These are phyloP conservation scores for Colletotrichum brevisporum DNA, from an alignment of 2,329 filamentous ascomycete species.

Conservation along the genomic window DNA sequence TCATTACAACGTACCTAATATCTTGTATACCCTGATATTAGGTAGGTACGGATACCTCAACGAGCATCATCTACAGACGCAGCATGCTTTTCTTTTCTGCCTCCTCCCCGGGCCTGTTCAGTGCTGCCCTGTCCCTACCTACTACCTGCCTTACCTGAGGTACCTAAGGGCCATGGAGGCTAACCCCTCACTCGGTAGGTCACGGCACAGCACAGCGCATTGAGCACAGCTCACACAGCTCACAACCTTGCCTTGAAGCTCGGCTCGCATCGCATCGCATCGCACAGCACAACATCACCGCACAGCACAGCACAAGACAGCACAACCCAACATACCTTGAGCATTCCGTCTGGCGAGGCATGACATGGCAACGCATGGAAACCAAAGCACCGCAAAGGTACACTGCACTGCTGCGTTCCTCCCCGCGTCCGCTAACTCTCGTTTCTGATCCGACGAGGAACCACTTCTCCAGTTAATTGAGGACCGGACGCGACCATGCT, in stretches of 20 bases:
- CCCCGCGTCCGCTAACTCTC: conserved; percentile 24
- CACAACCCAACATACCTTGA: too few relatives aligned
- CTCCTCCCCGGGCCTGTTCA: neutral
- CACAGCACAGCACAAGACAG: too few relatives aligned
- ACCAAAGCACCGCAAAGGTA: conserved; percentile 26
- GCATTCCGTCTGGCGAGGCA: neutral
- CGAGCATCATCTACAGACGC: neutral
- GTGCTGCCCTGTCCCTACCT: neutral
- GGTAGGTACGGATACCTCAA: too few relatives aligned
- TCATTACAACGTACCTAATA: too few relatives aligned
- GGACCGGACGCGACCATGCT: conserved; percentile 18
- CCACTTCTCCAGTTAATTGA: conserved; percentile 29
- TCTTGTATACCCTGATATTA: too few relatives aligned
- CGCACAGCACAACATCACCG: neutral
- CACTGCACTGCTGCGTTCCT: conserved; percentile 15
- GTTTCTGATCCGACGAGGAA: conserved; percentile 29
- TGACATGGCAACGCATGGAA: conserved; percentile 16
- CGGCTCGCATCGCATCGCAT: conserved; percentile 6
- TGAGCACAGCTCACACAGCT: conserved; percentile 34
- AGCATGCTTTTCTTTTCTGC: conserved; percentile 10
- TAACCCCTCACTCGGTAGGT: conserved; percentile 29
- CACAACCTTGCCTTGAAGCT: conserved; percentile 22
- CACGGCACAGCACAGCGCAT: conserved; percentile 25
- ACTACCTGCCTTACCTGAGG: neutral
- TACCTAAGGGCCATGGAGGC: neutral